These are phyloP conservation scores for Talaromyces marneffei DNA, from an alignment of 2,329 filamentous ascomycete species.

Conservation along the genomic window DNA sequence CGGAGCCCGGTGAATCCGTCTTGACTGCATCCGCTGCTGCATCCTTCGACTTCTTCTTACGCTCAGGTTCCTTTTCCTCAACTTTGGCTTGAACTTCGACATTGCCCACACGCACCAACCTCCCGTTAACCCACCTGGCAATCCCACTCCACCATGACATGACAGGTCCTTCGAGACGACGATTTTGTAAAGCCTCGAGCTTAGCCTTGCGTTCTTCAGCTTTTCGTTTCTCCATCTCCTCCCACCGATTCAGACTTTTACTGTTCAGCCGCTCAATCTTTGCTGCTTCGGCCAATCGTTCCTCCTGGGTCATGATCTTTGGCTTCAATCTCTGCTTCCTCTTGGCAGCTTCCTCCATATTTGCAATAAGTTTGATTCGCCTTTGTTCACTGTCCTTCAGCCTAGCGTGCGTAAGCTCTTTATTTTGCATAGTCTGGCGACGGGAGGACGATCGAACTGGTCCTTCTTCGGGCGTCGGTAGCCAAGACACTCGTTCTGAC, in stretches of 20 bases:
- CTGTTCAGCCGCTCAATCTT: constrained; percentile 78
- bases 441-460: constrained; percentile 58
- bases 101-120: constrained; percentile 64
- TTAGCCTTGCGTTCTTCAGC: constrained; percentile 77
- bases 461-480: constrained; percentile 58
- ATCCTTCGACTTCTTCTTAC: constrained; percentile 30
- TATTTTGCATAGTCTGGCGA: constrained; percentile 59
- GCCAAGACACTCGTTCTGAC: constrained; percentile 64
- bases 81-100: constrained; percentile 42
- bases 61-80: constrained; percentile 46
- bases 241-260: constrained; percentile 89
- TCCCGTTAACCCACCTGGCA: constrained; percentile 71
- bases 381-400: constrained; percentile 46
- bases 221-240: constrained; percentile 82
- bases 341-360: constrained; percentile 57
- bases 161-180: constrained; percentile 80
- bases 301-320: constrained; percentile 77
- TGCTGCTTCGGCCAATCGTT: constrained; percentile 76
- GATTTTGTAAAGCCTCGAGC: constrained; percentile 79
- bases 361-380: constrained; percentile 44
- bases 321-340: constrained; percentile 68
- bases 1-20: constrained; percentile 24
- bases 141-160: constrained; percentile 93
- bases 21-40: constrained; percentile 11
- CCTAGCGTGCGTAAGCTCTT: constrained; percentile 50